These are phyloP conservation scores for Colletotrichum destructivum DNA, from an alignment of 2,329 filamentous ascomycete genomes.

Conservation along the genomic window DNA sequence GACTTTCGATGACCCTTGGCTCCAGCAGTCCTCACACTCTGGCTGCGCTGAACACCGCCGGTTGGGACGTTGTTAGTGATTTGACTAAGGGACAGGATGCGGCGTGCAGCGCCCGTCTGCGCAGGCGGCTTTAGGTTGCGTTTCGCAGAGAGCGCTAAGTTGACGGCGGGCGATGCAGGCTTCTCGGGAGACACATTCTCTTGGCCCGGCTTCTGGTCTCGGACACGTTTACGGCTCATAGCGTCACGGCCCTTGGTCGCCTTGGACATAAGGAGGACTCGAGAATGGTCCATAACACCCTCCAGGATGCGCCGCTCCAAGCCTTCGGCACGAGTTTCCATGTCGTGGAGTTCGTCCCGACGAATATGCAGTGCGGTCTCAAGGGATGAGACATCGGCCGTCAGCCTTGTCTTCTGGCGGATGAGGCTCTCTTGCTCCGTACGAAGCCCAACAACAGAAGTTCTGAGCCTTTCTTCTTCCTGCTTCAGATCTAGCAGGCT, in stretches of 20 bases:
- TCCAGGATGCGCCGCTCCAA: slow-evolving; percentile 95
- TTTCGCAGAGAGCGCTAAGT: slow-evolving; percentile 69
- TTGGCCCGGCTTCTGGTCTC: slow-evolving; percentile 59
- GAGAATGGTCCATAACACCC: slow-evolving; percentile 95
- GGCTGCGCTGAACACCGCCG: slow-evolving; percentile 80
- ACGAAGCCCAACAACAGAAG: slow-evolving; percentile 71
- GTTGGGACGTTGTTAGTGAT: slow-evolving; percentile 82
- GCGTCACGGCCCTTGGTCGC: slow-evolving; percentile 66
- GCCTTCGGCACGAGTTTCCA: slow-evolving; percentile 90
- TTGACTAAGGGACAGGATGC: slow-evolving; percentile 92
- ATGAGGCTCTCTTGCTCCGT: slow-evolving; percentile 82
- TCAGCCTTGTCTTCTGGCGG: slow-evolving; percentile 83
- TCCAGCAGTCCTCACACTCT: slow-evolving; percentile 79
- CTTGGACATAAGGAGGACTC: slow-evolving; percentile 87
- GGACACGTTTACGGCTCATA: slow-evolving; percentile 72
- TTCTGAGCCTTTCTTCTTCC: slow-evolving; percentile 68
- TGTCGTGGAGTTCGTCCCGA: slow-evolving; percentile 89
- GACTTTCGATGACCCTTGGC: slow-evolving; percentile 72
- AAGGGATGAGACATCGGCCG: slow-evolving; percentile 89
- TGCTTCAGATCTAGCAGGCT: slow-evolving; percentile 66
- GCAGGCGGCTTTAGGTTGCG: slow-evolving; percentile 62
- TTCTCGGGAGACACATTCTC: slow-evolving; percentile 44
- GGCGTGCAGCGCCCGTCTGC: slow-evolving; percentile 73
- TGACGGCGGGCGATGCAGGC: slow-evolving; percentile 57
- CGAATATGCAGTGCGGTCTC: slow-evolving; percentile 92